phyloP scores from a whole-genome alignment of 192 early-diverging fungal genomes.

The Coemansia umbellata region DNA sequence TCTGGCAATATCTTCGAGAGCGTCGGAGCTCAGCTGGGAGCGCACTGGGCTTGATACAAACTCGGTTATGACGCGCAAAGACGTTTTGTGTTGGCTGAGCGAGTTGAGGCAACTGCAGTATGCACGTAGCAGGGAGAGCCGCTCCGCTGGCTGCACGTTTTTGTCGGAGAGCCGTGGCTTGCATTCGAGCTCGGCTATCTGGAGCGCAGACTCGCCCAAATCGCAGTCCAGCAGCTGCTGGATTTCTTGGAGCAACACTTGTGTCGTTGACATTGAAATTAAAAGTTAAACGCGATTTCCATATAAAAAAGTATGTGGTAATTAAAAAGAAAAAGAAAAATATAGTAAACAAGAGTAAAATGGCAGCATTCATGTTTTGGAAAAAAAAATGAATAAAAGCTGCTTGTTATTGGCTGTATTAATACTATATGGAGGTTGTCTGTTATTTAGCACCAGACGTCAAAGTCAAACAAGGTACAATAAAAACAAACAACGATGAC shows the following conservation, averaged over 20 bases:
- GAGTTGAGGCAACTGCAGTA: conserved; percentile 11
- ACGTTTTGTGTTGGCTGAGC: conserved; percentile 19
- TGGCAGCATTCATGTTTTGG: no score
- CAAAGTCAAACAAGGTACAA: not conserved
- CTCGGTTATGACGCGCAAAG: conserved; percentile 29
- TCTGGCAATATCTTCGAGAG: conserved; percentile 31
- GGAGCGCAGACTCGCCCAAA: conserved; percentile 34
- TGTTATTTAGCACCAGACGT: no score
- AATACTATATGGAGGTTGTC: no score
- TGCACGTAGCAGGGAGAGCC: conserved; percentile 15
- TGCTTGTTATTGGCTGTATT: no score
- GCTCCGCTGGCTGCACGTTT: conserved; percentile 8
- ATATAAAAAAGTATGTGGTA: no score
- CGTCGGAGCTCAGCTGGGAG: conserved; percentile 10
- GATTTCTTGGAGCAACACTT: conserved; percentile 20
- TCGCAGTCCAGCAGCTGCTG: conserved; percentile 42
- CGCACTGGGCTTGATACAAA: conserved; percentile 19
- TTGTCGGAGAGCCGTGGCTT: conserved; percentile 7
- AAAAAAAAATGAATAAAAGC: no score
- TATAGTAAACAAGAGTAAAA: no score
- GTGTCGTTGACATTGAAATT: conserved; percentile 10
- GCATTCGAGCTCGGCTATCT: conserved; percentile 44
- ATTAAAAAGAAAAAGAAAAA: no score
- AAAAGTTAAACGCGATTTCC: no score
- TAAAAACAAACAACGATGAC: not conserved